These are phyloP conservation scores for Peronospora farinosa DNA, from an alignment of 352 stramenopile species.

Conservation along the genomic window DNA sequence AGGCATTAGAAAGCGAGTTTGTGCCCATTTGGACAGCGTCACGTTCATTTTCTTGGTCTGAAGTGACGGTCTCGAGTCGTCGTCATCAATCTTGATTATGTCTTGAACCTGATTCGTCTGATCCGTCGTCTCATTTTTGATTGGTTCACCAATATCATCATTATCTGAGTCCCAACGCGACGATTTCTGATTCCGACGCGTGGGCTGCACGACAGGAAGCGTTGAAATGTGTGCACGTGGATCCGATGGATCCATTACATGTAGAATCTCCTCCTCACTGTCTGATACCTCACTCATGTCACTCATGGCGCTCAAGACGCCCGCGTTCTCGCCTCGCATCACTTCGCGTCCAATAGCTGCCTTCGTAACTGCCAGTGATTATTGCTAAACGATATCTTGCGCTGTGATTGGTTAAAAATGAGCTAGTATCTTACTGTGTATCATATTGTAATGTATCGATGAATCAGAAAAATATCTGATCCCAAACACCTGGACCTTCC, in stretches of 20 bases:
- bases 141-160: conserved; percentile 45
- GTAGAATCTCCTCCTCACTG: conserved; percentile 43
- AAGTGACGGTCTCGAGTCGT: conserved; percentile 5
- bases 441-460: too few relatives aligned
- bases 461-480: too few relatives aligned
- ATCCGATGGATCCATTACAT: conserved; percentile 76
- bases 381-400: not conserved
- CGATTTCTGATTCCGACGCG: conserved; percentile 25
- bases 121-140: conserved; percentile 21
- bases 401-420: conserved; percentile 14
- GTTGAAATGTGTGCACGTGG: conserved; percentile 49
- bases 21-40: conserved; percentile 69
- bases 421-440: too few relatives aligned
- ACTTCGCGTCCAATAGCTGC: not conserved
- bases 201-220: conserved; percentile 30
- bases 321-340: conserved; percentile 37
- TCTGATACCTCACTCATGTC: conserved; percentile 27
- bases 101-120: conserved; percentile 9
- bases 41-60: conserved; percentile 12
- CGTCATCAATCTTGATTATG: conserved; percentile 21
- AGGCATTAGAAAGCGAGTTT: conserved; percentile 59
- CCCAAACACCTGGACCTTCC: too few relatives aligned
- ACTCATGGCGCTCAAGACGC: conserved; percentile 30
- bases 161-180: conserved; percentile 64
- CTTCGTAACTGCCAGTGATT: conserved; percentile 14